Evolutionary conservation across 345 rosid genomes (phyloP).

Genomic region (Euphorbia tirucalli): DNA sequence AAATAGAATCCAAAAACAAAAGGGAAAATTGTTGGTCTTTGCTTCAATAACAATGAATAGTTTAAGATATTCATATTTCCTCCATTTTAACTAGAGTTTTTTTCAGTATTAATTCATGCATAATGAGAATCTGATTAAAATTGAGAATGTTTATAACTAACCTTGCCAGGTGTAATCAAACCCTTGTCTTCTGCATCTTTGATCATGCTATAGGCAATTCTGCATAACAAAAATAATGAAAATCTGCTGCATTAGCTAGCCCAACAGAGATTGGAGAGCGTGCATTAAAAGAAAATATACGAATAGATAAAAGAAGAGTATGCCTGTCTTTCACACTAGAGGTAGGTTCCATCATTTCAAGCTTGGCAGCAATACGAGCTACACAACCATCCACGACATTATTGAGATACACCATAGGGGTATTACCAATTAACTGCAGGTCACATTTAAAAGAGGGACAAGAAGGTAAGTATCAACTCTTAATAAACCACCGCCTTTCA

Average conservation of each 20-base stretch:
- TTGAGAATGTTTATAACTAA: conserved; percentile 15
- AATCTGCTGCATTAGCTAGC: too few relatives aligned
- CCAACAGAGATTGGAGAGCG: too few relatives aligned
- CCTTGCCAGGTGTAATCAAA: conserved; percentile 80
- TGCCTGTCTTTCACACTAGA: conserved; percentile 75
- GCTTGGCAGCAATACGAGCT: conserved; percentile 84
- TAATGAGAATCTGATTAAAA: too few relatives aligned
- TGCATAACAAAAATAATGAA: conserved; percentile 26
- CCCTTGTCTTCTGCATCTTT: conserved; percentile 85
- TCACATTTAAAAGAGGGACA: too few relatives aligned
- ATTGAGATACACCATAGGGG: conserved; percentile 94
- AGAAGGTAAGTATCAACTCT: not conserved
- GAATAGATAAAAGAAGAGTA: not conserved
- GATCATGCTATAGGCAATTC: conserved; percentile 90
- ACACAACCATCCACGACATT: conserved; percentile 78
- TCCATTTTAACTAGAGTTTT: too few relatives aligned
- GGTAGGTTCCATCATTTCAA: conserved; percentile 70
- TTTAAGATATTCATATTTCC: too few relatives aligned
- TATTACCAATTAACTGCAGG: conserved; percentile 82
- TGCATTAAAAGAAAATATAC: not conserved
- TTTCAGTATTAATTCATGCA: too few relatives aligned
- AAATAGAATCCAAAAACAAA: not conserved
- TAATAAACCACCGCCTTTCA: not conserved
- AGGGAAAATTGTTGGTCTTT: not conserved
- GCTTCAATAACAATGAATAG: not conserved